Percentiles rank a stretch among this genome's conserved stretches.
Conservation (phyloP, 108 stramenopile genomes). For the Discostella stelligeroides region DNA sequence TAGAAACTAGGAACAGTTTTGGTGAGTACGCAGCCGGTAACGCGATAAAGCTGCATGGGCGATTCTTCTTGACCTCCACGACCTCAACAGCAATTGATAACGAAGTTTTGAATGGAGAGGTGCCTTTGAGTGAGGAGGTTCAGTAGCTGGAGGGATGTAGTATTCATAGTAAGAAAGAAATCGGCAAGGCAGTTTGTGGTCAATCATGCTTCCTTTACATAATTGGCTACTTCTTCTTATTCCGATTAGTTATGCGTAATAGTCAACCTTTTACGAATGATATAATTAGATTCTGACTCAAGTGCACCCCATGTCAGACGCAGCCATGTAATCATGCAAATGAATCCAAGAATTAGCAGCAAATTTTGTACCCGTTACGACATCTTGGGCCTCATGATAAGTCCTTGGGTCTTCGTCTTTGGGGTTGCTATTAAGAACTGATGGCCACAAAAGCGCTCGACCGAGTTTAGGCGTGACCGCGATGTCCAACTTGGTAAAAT, state of each 20-base stretch:
- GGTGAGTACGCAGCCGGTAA: not conserved
- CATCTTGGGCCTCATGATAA: constrained; percentile 62
- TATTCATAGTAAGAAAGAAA: not conserved
- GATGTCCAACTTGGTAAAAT: constrained; percentile 43
- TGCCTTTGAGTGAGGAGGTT: not conserved
- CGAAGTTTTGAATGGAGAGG: constrained; percentile 19
- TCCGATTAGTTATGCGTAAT: too few species aligned
- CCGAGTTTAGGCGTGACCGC: constrained; percentile 50
- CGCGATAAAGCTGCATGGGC: constrained; percentile 19
- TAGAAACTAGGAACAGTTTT: not conserved
- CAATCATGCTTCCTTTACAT: too few species aligned
- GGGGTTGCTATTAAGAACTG: constrained; percentile 55
- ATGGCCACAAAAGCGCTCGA: constrained; percentile 62
- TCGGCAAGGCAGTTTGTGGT: too few species aligned
- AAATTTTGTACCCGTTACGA: constrained; percentile 59
- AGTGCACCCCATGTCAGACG: constrained; percentile 29
- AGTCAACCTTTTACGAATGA: not conserved
- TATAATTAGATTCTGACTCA: not conserved
- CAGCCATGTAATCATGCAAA: constrained; percentile 41
- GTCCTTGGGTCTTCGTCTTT: constrained; percentile 51
- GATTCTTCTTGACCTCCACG: constrained; percentile 38
- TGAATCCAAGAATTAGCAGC: constrained; percentile 76
- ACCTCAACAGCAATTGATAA: constrained; percentile 31
- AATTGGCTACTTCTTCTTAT: too few species aligned
- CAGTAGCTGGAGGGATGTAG: not conserved